Conservation (phyloP, 306 rosid species). For the Macrotyloma uniflorum region DNA sequence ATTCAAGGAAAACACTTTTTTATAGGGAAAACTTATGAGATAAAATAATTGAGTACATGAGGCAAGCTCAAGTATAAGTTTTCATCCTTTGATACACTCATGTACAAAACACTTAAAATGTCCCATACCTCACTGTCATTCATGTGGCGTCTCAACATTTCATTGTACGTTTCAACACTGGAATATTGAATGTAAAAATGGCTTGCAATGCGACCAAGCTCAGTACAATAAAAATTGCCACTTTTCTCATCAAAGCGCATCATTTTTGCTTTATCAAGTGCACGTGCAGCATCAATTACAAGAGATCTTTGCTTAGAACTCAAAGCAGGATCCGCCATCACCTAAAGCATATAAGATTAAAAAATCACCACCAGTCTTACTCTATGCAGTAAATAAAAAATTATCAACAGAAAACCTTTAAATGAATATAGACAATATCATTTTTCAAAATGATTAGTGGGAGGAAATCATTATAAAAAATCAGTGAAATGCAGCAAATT, state of each 20-base stretch:
- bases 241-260: constrained; percentile 99
- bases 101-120: constrained; percentile 15
- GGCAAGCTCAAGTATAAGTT: neutral
- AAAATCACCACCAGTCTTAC: constrained; percentile 13
- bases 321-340: constrained; percentile 88
- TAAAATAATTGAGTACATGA: neutral
- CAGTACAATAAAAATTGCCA: constrained; percentile 97
- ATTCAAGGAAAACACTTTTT: neutral
- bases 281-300: constrained; percentile 90
- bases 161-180: constrained; percentile 97
- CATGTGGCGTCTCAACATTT: constrained; percentile 91
- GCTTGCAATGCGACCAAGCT: constrained; percentile 99
- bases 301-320: constrained; percentile 88
- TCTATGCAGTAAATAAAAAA: constrained; percentile 15
- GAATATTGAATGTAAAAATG: constrained; percentile 97
- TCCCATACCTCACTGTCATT: constrained; percentile 82
- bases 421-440: constrained; percentile 1
- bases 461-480: constrained; percentile 1
- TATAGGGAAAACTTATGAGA: neutral
- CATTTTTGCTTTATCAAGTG: constrained; percentile 97
- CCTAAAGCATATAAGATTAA: constrained; percentile 55
- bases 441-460: neutral
- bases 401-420: neutral
- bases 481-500: constrained; percentile 35
- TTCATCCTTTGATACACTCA: constrained; percentile 7